phyloP scores from a whole-genome alignment of 352 stramenopile genomes.

The Phytophthora pluvialis region DNA sequence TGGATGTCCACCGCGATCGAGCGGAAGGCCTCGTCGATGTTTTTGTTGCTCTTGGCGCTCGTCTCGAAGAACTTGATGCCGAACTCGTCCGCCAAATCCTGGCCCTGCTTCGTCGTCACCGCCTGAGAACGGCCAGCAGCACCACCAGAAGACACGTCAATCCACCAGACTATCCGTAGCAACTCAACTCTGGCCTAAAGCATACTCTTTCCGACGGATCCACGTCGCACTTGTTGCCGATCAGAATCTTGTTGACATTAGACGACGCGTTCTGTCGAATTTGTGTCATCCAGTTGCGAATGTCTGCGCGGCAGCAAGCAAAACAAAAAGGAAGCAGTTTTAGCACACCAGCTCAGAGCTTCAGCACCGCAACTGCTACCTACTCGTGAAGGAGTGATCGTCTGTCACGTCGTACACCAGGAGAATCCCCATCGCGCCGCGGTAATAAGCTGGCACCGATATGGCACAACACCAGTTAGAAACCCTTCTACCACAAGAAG shows the following conservation, averaged over 20 bases:
- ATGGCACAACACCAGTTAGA: slow-evolving; percentile 1
- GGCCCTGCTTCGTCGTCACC: slow-evolving; percentile 93
- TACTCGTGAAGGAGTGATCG: slow-evolving; percentile 92
- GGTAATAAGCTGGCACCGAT: slow-evolving; percentile 83
- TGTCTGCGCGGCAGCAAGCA: slow-evolving; percentile 50
- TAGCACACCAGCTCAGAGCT: not conserved
- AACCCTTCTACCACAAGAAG: not conserved
- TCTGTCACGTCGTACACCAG: slow-evolving; percentile 94
- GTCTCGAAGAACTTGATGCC: slow-evolving; percentile 96
- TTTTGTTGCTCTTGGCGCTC: slow-evolving; percentile 93
- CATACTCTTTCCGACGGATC: slow-evolving; percentile 94
- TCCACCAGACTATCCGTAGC: slow-evolving; percentile 8
- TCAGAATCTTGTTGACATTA: slow-evolving; percentile 99
- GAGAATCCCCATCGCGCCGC: slow-evolving; percentile 91
- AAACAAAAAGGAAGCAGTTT: not conserved
- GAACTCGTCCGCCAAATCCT: slow-evolving; percentile 93
- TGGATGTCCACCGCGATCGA: slow-evolving; percentile 91
- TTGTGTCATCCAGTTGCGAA: slow-evolving; percentile 92
- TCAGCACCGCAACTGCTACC: slow-evolving; percentile 10
- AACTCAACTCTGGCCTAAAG: slow-evolving; percentile 3
- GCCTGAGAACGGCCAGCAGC: slow-evolving; percentile 47
- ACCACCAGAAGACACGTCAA: slow-evolving; percentile 20
- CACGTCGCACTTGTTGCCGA: slow-evolving; percentile 99
- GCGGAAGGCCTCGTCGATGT: slow-evolving; percentile 92
- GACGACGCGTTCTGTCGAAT: slow-evolving; percentile 98